phyloP scores from a whole-genome alignment of 768 basidiomycete genomes.

The Podaxis sp. region DNA sequence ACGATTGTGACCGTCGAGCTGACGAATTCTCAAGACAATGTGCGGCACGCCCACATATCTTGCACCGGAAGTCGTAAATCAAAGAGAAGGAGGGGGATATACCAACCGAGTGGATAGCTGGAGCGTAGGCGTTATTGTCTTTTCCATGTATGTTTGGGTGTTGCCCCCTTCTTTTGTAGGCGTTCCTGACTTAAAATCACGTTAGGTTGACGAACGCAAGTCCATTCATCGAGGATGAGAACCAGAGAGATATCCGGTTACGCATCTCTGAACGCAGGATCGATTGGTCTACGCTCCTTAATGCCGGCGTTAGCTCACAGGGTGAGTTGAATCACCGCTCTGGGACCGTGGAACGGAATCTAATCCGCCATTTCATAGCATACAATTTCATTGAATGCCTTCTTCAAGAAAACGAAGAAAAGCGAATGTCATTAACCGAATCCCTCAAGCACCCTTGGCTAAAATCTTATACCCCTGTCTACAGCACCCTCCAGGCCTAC shows the following conservation, averaged over 20 bases:
- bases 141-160: conserved; percentile 64
- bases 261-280: conserved; percentile 58
- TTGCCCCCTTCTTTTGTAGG: background rate
- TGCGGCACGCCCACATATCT: conserved; percentile 96
- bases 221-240: conserved; percentile 82
- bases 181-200: conserved; percentile 13
- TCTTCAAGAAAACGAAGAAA: conserved; percentile 58
- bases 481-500: conserved; percentile 1
- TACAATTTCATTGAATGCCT: conserved; percentile 65
- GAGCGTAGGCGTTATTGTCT: conserved; percentile 95
- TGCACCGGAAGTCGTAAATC: conserved; percentile 86
- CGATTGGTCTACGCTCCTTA: conserved; percentile 55
- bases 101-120: conserved; percentile 91
- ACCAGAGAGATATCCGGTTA: conserved; percentile 53
- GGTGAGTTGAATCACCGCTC: conserved; percentile 37
- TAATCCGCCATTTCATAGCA: conserved; percentile 34
- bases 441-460: conserved; percentile 84
- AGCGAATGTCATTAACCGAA: conserved; percentile 68
- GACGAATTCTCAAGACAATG: conserved; percentile 61
- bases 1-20: conserved; percentile 1
- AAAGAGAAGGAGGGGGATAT: conserved; percentile 68
- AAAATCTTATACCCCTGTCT: conserved; percentile 27
- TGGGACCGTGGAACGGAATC: background rate
- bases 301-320: conserved; percentile 35
- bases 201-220: conserved; percentile 70